Evolutionary conservation across 2,329 filamentous ascomycete species (phyloP).

Genomic region (Orbilia blumenaviensis): DNA sequence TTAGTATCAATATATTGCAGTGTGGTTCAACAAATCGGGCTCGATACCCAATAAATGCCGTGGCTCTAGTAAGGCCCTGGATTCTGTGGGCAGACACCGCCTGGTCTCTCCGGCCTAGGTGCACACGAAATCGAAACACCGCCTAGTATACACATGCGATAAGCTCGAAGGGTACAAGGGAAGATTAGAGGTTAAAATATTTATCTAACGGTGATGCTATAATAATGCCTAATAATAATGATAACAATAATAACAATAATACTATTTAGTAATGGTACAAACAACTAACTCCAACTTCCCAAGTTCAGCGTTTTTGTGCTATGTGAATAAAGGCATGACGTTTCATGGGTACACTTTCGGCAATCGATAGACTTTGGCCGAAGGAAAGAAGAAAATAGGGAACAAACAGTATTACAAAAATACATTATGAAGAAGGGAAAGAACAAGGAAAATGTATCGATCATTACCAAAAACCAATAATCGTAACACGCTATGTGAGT

Average conservation of each 20-base stretch:
- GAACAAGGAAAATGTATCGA: background rate
- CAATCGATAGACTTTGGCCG: background rate
- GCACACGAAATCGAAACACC: too few species aligned
- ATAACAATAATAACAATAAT: background rate
- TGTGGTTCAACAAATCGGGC: too few species aligned
- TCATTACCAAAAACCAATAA: slow-evolving; percentile 4
- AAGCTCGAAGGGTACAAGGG: too few species aligned
- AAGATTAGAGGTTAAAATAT: background rate
- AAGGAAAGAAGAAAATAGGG: background rate
- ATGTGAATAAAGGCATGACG: slow-evolving; percentile 8
- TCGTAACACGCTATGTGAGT: slow-evolving; percentile 19
- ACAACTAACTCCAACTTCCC: slow-evolving; percentile 20
- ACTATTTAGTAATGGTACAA: slow-evolving; percentile 13
- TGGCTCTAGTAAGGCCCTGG: too few species aligned
- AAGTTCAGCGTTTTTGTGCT: background rate
- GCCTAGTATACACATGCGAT: too few species aligned
- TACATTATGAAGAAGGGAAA: slow-evolving; percentile 37
- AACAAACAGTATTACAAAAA: slow-evolving; percentile 40
- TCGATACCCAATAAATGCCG: too few species aligned
- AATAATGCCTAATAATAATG: slow-evolving; percentile 1
- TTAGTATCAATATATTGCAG: too few species aligned
- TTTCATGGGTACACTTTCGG: slow-evolving; percentile 3
- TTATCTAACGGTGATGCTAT: slow-evolving; percentile 18
- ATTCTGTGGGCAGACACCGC: too few species aligned
- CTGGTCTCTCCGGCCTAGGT: too few species aligned